Evolutionary conservation across 306 rosid genomes (phyloP).

Genomic region (Rosa persica): DNA sequence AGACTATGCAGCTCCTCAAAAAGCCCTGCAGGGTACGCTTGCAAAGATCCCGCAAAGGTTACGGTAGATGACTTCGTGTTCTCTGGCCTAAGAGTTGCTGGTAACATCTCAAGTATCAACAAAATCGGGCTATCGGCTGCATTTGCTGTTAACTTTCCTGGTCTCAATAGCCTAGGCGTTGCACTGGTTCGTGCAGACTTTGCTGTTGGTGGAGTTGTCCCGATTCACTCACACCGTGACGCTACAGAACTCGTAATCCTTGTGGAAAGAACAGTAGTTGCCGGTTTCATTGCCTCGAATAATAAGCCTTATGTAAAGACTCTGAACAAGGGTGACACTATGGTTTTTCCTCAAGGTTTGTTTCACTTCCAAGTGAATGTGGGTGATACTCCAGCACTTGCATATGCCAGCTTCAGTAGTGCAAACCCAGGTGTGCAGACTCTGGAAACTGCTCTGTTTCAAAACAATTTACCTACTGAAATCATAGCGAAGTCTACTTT

Average conservation of each 20-base stretch:
- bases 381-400: constrained; percentile 19
- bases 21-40: constrained; percentile 56
- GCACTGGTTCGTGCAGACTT: constrained; percentile 56
- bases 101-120: constrained; percentile 58
- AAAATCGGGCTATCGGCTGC: constrained; percentile 49
- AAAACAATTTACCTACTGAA: background rate
- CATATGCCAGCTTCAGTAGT: constrained; percentile 53
- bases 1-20: constrained; percentile 40
- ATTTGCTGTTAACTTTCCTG: constrained; percentile 49
- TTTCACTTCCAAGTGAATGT: constrained; percentile 55
- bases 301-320: constrained; percentile 47
- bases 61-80: constrained; percentile 50
- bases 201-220: constrained; percentile 46
- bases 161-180: constrained; percentile 62
- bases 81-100: constrained; percentile 43
- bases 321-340: constrained; percentile 51
- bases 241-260: constrained; percentile 44
- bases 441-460: background rate
- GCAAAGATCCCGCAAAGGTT: constrained; percentile 49
- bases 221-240: constrained; percentile 67
- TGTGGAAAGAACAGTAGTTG: constrained; percentile 36
- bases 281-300: constrained; percentile 56
- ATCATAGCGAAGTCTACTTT: constrained; percentile 10
- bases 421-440: constrained; percentile 35
- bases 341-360: constrained; percentile 66